These are phyloP conservation scores for Rhodotorula graminis DNA, from an alignment of 768 basidiomycete species.

Conservation along the genomic window DNA sequence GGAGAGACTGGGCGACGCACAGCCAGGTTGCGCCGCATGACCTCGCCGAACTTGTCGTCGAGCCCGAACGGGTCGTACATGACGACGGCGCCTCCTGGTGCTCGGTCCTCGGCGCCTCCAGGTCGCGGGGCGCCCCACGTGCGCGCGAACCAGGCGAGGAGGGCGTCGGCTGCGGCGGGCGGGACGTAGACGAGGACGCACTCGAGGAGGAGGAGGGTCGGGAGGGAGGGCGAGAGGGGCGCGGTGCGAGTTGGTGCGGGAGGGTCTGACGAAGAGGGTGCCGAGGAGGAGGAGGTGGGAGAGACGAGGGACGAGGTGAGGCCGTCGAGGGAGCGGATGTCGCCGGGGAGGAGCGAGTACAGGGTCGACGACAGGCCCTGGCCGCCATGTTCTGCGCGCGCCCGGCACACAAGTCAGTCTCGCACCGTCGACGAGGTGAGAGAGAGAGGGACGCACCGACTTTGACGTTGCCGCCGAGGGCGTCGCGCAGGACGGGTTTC, in stretches of 20 bases:
- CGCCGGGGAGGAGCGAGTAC: slow-evolving; percentile 70
- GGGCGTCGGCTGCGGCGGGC: slow-evolving; percentile 55
- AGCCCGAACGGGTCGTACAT: slow-evolving; percentile 94
- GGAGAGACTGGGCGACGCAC: background rate
- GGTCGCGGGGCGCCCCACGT: slow-evolving; percentile 52
- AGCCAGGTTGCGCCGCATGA: slow-evolving; percentile 89
- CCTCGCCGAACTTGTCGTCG: slow-evolving; percentile 78
- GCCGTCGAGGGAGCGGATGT: slow-evolving; percentile 61
- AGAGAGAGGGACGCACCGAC: slow-evolving; percentile 33
- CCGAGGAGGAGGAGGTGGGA: slow-evolving; percentile 45
- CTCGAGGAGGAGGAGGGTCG: slow-evolving; percentile 84
- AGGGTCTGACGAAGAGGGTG: slow-evolving; percentile 51
- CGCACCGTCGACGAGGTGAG: slow-evolving; percentile 50
- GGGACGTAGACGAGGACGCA: slow-evolving; percentile 87
- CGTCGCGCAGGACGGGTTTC: slow-evolving; percentile 56
- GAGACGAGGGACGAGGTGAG: slow-evolving; percentile 45
- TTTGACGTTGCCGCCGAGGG: slow-evolving; percentile 53
- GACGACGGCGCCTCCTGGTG: slow-evolving; percentile 45
- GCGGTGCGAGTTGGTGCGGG: slow-evolving; percentile 5
- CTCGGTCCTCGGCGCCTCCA: slow-evolving; percentile 36
- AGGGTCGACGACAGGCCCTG: slow-evolving; percentile 55
- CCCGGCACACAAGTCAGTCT: slow-evolving; percentile 42
- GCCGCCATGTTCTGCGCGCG: slow-evolving; percentile 58
- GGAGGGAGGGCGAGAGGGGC: slow-evolving; percentile 58
- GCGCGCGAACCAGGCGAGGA: slow-evolving; percentile 70